Percentiles rank a stretch among this genome's conserved stretches.
Evolutionary conservation across 805 yeast species (phyloP).

Genomic region (Ogataea naganishii): DNA sequence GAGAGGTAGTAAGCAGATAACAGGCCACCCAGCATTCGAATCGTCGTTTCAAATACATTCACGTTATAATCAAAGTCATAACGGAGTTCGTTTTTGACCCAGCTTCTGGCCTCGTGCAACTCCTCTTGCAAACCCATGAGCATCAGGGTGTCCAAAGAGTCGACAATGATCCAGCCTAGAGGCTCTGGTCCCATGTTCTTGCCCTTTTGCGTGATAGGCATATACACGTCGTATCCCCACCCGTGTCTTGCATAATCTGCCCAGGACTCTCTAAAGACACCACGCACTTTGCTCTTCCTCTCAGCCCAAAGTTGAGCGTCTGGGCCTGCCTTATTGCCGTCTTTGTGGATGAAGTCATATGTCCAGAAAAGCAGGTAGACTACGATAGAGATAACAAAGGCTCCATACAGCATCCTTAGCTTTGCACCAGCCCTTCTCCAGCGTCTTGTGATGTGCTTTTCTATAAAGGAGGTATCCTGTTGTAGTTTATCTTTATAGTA

Average conservation of each 20-base stretch:
- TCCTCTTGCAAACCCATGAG: slow-evolving; percentile 66
- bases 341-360: slow-evolving; percentile 8
- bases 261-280: slow-evolving; percentile 75
- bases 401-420: slow-evolving; percentile 33
- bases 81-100: slow-evolving; percentile 65
- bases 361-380: slow-evolving; percentile 33
- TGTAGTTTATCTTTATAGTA: slow-evolving; percentile 44
- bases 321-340: no score
- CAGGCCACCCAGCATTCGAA: slow-evolving; percentile 90
- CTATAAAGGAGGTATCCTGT: slow-evolving; percentile 8
- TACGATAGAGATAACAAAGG: slow-evolving; percentile 28
- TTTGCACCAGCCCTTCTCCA: slow-evolving; percentile 10
- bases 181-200: slow-evolving; percentile 75
- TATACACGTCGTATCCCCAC: slow-evolving; percentile 78
- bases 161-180: slow-evolving; percentile 90
- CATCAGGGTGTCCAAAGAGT: slow-evolving; percentile 73
- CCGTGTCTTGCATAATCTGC: slow-evolving; percentile 62
- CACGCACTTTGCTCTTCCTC: slow-evolving; percentile 49
- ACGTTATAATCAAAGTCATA: slow-evolving; percentile 70
- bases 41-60: slow-evolving; percentile 89
- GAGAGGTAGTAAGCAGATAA: slow-evolving; percentile 72
- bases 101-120: slow-evolving; percentile 51
- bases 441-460: slow-evolving; percentile 7
- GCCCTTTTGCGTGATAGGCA: slow-evolving; percentile 55
- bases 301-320: slow-evolving; percentile 30